Conservation (phyloP, 2,329 filamentous ascomycete species). For the Dichotomopilus funicola region DNA sequence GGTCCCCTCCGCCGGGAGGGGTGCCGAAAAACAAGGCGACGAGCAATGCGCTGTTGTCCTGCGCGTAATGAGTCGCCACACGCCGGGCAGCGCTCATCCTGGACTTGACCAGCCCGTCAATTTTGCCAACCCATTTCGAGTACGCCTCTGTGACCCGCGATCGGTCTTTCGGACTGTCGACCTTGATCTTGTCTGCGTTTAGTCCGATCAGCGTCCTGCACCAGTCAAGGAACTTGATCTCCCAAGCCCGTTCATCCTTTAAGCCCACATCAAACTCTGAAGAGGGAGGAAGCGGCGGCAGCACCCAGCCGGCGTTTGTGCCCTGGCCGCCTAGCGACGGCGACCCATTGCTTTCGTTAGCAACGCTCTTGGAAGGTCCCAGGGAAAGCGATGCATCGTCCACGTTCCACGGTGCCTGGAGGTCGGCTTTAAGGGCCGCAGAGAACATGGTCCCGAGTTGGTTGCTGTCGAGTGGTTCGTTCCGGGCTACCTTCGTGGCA, state of each 20-base stretch:
- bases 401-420: neutral
- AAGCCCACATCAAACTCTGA: conserved; percentile 7
- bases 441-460: conserved; percentile 7
- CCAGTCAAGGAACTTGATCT: conserved; percentile 16
- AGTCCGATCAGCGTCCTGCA: conserved; percentile 12
- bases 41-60: conserved; percentile 4
- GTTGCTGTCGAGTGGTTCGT: conserved; percentile 3
- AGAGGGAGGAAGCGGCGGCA: neutral
- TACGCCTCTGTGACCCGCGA: conserved; percentile 10
- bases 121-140: conserved; percentile 13
- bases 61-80: conserved; percentile 10
- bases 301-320: conserved; percentile 2
- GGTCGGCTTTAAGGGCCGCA: conserved; percentile 1
- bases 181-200: conserved; percentile 12
- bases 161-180: conserved; percentile 1
- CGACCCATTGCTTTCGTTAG: neutral
- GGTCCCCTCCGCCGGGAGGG: neutral
- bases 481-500: conserved; percentile 3
- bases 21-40: neutral
- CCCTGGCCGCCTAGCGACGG: neutral
- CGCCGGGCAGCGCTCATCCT: conserved; percentile 13
- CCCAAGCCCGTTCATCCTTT: conserved; percentile 15
- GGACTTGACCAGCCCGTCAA: conserved; percentile 13
- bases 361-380: neutral
- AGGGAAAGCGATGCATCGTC: neutral